A percentile compares a stretch with the other conserved stretches of the same genome.
phyloP scores from a whole-genome alignment of 1,284 basidiomycete genomes.

The Papiliotrema nemorosa region DNA sequence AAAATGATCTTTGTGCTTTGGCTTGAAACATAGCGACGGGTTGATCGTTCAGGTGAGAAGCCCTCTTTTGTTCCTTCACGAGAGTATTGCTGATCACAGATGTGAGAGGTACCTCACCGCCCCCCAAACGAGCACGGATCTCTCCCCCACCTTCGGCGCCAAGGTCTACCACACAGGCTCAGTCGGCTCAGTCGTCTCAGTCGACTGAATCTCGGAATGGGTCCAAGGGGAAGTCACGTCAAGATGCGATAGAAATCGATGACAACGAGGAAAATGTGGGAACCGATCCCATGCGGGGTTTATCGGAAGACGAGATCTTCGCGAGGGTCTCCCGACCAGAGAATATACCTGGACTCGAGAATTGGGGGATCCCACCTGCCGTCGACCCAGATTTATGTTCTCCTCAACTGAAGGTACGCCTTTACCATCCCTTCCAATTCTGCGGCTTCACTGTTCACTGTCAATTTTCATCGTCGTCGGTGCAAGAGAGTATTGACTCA shows the following conservation, averaged over 20 bases:
- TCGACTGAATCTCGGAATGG: too few species aligned
- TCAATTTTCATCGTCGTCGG: background rate
- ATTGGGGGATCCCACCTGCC: constrained; percentile 73
- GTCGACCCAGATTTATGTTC: constrained; percentile 58
- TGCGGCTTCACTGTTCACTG: background rate
- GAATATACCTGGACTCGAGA: constrained; percentile 46
- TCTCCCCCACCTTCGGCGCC: too few species aligned
- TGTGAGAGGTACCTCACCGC: too few species aligned
- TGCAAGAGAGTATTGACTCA: too few species aligned
- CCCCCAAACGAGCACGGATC: too few species aligned
- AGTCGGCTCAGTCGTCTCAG: too few species aligned
- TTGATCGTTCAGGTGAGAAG: background rate
- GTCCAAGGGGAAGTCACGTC: background rate
- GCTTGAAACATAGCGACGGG: background rate
- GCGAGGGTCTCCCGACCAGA: constrained; percentile 21
- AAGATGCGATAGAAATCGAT: background rate
- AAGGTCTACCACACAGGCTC: too few species aligned
- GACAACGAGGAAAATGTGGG: background rate
- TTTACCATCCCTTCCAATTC: background rate
- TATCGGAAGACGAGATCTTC: constrained; percentile 34
- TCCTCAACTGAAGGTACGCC: constrained; percentile 60
- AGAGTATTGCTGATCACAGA: too few species aligned
- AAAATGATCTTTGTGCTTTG: background rate
- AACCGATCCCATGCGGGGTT: constrained; percentile 7
- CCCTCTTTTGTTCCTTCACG: too few species aligned